phyloP scores from a whole-genome alignment of 768 basidiomycete species.

The Chiua virens region DNA sequence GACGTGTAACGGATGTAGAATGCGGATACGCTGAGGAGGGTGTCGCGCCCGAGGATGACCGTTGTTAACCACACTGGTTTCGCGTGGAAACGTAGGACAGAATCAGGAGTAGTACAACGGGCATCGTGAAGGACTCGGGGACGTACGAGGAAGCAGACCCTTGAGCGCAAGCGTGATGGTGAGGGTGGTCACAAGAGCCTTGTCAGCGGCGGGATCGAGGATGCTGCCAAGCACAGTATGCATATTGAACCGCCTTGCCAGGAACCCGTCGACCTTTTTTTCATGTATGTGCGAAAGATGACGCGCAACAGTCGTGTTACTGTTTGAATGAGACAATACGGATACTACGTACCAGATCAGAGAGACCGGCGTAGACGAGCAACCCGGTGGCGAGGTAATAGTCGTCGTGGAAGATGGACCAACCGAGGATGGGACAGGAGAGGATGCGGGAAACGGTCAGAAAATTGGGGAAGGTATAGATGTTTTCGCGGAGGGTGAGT shows the following conservation, averaged over 20 bases:
- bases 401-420: slow-evolving; percentile 80
- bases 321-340: neutral
- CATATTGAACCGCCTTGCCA: slow-evolving; percentile 87
- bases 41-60: slow-evolving; percentile 88
- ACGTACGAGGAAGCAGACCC: slow-evolving; percentile 78
- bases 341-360: slow-evolving; percentile 76
- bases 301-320: neutral
- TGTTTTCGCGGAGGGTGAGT: slow-evolving; percentile 83
- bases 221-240: slow-evolving; percentile 92
- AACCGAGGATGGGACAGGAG: slow-evolving; percentile 90
- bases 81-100: neutral
- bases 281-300: no score
- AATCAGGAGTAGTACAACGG: no score
- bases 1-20: slow-evolving; percentile 94
- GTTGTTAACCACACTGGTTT: slow-evolving; percentile 76
- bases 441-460: slow-evolving; percentile 85
- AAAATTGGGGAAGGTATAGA: slow-evolving; percentile 92
- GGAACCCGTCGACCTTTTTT: slow-evolving; percentile 83
- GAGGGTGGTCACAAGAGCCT: slow-evolving; percentile 91
- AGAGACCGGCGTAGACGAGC: slow-evolving; percentile 88
- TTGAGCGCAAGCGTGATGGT: slow-evolving; percentile 84
- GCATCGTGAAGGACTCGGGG: neutral
- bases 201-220: slow-evolving; percentile 97
- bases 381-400: slow-evolving; percentile 79
- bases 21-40: slow-evolving; percentile 80